Base-by-base conservation (phyloP, 73 alveolate genomes). In the Paramecium sonneborni region DNA sequence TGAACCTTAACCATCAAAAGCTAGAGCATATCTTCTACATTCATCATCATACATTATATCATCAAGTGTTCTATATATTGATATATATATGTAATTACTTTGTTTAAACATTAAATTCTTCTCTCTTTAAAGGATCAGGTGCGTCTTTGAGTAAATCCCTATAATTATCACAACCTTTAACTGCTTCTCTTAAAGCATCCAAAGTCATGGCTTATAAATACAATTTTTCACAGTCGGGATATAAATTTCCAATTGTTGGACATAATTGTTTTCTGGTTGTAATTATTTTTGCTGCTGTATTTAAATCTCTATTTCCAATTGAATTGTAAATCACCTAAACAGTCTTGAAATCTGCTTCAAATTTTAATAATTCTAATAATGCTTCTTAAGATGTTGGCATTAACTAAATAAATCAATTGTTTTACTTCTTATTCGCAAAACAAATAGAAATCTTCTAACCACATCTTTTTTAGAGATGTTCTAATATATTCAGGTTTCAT, bases 331-430 rank as follows among this genome's bases (percentile, higher is more conserved):
- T 97, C 76, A 98, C 97, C 93, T 98, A 98, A 74, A 98, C 92
- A 8, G 99, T 94, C 95, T 93, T 96, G 95, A 99, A 97, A 85
- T 97, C 99, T 3, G 99, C 98, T 93, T 97, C 99, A 92, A 97
- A 98, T 92, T 97, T 97, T 85, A 97, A 95, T 85, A 98, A 94
- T 56, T 96, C 98, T 68, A 93, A 96, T 96, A 98, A 92, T 23
- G 96, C 96, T 92, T 95, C 99, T 35, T 93, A 67, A 68, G 99
- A 69, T 38, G 90, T 79, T 38, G 85, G 94, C 37, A 62, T 30
- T 35, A 38, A 48, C 87, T 70, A 88, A 43, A 6, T 41, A 11
- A 34, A 23, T 32, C 0, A 9, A 70, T 41, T 24, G n/a, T 86
- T 2, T 90, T 95, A 76, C 97, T 95, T 76, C 95, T 94, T 96